These are phyloP conservation scores for Trypanosoma cruzi DNA, from an alignment of 208 protist genomes.

Conservation along the genomic window DNA sequence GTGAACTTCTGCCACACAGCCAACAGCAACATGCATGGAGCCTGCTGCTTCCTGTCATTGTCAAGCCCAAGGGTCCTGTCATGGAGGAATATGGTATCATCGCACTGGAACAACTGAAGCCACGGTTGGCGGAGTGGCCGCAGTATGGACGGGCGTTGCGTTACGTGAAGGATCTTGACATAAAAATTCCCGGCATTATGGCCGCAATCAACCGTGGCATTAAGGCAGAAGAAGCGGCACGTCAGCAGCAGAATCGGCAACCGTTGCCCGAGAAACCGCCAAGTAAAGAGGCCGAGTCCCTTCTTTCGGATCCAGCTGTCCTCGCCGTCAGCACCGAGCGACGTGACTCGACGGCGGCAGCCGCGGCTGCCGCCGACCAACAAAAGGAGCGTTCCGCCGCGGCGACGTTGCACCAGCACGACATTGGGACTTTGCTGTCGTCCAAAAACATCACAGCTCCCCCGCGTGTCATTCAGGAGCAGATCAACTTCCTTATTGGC, in stretches of 20 bases:
- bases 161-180: conserved; percentile 86
- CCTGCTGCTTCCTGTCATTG: conserved; percentile 92
- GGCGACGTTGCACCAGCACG: conserved; percentile 82
- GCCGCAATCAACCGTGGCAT: conserved; percentile 86
- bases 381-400: conserved; percentile 37
- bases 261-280: conserved; percentile 25
- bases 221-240: conserved; percentile 62
- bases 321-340: conserved; percentile 37
- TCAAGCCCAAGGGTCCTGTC: conserved; percentile 85
- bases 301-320: conserved; percentile 76
- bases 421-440: conserved; percentile 84
- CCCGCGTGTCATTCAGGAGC: conserved; percentile 88
- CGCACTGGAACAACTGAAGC: conserved; percentile 95
- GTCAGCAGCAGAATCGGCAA: conserved; percentile 29
- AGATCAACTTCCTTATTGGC: conserved; percentile 93
- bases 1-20: conserved; percentile 65
- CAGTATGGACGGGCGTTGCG: conserved; percentile 88
- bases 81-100: conserved; percentile 97
- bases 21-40: conserved; percentile 83
- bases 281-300: conserved; percentile 32
- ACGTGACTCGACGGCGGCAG: conserved; percentile 27
- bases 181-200: conserved; percentile 90
- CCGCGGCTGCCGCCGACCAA: conserved; percentile 30
- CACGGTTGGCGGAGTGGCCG: conserved; percentile 96
- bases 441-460: conserved; percentile 76